These are phyloP conservation scores for Colletotrichum chlorophyti DNA, from an alignment of 2,329 filamentous ascomycete genomes.

Conservation along the genomic window DNA sequence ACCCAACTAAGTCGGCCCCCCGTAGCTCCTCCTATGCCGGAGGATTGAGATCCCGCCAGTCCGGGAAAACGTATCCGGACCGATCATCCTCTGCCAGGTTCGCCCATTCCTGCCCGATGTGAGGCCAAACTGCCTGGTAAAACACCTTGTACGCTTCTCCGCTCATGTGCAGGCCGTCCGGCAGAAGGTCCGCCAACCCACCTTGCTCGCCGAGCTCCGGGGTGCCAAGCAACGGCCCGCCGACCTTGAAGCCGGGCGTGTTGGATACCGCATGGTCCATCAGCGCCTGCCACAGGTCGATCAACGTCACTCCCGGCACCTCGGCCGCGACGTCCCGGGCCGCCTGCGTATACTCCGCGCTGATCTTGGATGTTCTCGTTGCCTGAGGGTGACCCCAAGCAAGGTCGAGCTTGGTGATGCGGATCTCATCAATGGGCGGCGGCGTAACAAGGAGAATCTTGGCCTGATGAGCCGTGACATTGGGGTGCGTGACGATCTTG, in stretches of 20 bases:
- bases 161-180: conserved; percentile 65
- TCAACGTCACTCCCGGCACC: conserved; percentile 69
- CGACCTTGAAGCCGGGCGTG: conserved; percentile 62
- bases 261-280: conserved; percentile 72
- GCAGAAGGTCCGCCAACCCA: conserved; percentile 57
- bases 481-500: conserved; percentile 75
- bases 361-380: conserved; percentile 54
- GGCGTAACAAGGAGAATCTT: conserved; percentile 81
- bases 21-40: conserved; percentile 3
- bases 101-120: conserved; percentile 53
- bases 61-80: conserved; percentile 52
- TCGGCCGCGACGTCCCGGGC: conserved; percentile 73
- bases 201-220: conserved; percentile 56
- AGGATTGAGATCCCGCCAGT: conserved; percentile 47
- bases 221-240: conserved; percentile 56
- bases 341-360: conserved; percentile 63
- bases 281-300: conserved; percentile 83
- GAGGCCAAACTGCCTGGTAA: conserved; percentile 53
- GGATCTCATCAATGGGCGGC: conserved; percentile 82
- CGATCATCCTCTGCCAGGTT: conserved; percentile 43
- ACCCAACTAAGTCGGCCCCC: background rate
- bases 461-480: conserved; percentile 72
- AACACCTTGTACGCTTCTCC: conserved; percentile 61
- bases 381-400: conserved; percentile 48
- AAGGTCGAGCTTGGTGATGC: conserved; percentile 57